Base-by-base conservation (phyloP, 2,329 filamentous ascomycete genomes). In the Arthrobotrys sphaeroides region DNA sequence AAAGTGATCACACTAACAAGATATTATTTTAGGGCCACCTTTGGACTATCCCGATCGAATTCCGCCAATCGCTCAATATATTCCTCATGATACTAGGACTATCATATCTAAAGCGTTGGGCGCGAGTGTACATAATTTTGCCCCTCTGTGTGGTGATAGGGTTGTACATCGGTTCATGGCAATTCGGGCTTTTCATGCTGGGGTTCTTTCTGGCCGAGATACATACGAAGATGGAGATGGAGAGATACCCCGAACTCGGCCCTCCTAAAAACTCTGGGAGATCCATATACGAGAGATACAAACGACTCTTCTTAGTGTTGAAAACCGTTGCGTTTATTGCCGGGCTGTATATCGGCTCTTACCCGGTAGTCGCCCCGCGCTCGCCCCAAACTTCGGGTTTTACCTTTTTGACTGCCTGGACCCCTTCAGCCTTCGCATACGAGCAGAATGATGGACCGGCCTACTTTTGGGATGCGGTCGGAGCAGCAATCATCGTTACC, bases 21-120 rank as follows among this genome's bases (percentile, higher is more conserved):
- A n/a, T n/a, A 31, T 45, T 31, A 20, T 33, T 10, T 13, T 62
- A 73, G 69, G 28, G 26, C n/a, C 84, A 85, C 62, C 80, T 86
- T 13, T 86, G 84, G 85, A 85, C 85, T 1, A 85, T 86, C 16
- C 84, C 85, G 0, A 82, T 85, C 66, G 84, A 86, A 67, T 84
- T 85, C 61, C 83, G 81, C 24, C 82, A 84, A 78, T 85, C 84
- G 6, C 82, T 85, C 82, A 78, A 84, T 20, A 78, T 85, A 5
- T 85, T 85, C 68, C 73, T 83, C n/a, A 77, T 83, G 18, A 70
- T 85, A n/a, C 80, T 82, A 31, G 77, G 77, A 10, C 77, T 84
- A 1, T 82, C 82, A 13, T 79, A 82, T 18, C 75, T 84, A 31
- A 80, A 81, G 47, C 75, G 81, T 6, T 75, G 77, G 9, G 65